These are phyloP conservation scores for Penicillium desertorum DNA, from an alignment of 495 filamentous ascomycete genomes.

Conservation along the genomic window DNA sequence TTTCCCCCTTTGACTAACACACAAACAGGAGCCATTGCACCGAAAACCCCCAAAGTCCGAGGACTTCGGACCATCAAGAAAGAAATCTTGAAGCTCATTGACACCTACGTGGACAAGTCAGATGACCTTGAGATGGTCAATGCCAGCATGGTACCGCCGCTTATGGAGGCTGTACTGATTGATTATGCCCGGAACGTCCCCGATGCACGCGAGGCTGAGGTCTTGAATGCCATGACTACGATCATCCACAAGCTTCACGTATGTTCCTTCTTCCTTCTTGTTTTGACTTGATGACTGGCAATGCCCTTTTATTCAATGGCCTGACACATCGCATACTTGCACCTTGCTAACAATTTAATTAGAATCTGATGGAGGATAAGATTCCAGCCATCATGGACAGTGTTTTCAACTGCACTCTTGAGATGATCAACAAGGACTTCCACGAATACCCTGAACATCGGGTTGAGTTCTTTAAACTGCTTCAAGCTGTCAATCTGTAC, in stretches of 20 bases:
- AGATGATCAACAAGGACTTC: slow-evolving; percentile 99
- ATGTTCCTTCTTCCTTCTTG: slow-evolving; percentile 42
- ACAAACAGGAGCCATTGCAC: slow-evolving; percentile 77
- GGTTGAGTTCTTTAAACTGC: slow-evolving; percentile 96
- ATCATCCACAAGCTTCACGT: slow-evolving; percentile 95
- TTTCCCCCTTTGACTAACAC: slow-evolving; percentile 19
- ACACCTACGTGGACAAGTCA: slow-evolving; percentile 95
- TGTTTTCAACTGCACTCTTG: slow-evolving; percentile 96
- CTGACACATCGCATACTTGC: not conserved
- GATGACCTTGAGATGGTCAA: slow-evolving; percentile 94
- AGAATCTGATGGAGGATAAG: slow-evolving; percentile 96
- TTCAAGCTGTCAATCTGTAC: slow-evolving; percentile 91
- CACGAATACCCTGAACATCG: slow-evolving; percentile 98
- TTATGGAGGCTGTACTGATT: slow-evolving; percentile 91
- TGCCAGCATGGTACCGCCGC: slow-evolving; percentile 87
- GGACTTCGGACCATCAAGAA: slow-evolving; percentile 98
- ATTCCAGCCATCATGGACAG: slow-evolving; percentile 97
- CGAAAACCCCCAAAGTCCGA: slow-evolving; percentile 93
- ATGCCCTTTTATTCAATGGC: slow-evolving; percentile 2
- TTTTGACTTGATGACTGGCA: not conserved
- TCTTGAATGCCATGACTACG: slow-evolving; percentile 94
- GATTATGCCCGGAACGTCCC: slow-evolving; percentile 98
- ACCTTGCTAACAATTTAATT: slow-evolving; percentile 1
- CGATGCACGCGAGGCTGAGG: slow-evolving; percentile 93
- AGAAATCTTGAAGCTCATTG: slow-evolving; percentile 97